phyloP scores from a whole-genome alignment of 2,329 filamentous ascomycete genomes.

The Bisporella sp. region DNA sequence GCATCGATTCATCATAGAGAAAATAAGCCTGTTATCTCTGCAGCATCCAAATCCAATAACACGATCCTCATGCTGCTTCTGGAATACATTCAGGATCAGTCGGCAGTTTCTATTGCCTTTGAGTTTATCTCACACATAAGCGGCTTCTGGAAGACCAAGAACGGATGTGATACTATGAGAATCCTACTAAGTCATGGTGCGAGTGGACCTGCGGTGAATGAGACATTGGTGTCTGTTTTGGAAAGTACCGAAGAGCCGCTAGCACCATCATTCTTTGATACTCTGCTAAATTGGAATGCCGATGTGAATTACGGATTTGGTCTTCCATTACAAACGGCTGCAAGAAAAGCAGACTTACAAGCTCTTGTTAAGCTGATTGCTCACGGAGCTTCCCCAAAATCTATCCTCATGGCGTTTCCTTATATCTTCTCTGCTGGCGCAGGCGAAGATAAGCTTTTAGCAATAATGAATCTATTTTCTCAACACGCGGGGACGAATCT shows the following conservation, averaged over 20 bases:
- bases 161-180: conserved; percentile 27
- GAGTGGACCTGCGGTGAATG: conserved; percentile 42
- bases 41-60: neutral
- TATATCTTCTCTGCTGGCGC: conserved; percentile 41
- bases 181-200: conserved; percentile 43
- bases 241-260: conserved; percentile 43
- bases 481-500: conserved; percentile 41
- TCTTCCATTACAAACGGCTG: conserved; percentile 45
- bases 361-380: conserved; percentile 45
- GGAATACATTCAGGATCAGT: no score
- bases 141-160: conserved; percentile 2
- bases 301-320: conserved; percentile 47
- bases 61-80: no score
- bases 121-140: no score
- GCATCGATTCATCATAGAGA: conserved; percentile 27
- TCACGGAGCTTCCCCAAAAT: conserved; percentile 40
- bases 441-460: conserved; percentile 42
- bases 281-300: conserved; percentile 43
- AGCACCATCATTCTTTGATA: conserved; percentile 40
- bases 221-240: conserved; percentile 44
- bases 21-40: neutral
- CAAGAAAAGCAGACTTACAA: conserved; percentile 41
- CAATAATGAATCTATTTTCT: conserved; percentile 42
- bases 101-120: no score
- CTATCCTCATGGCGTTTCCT: conserved; percentile 47